Evolutionary conservation across 345 rosid genomes (phyloP), one percentile per base, ranked within the genome.

Genomic region (Abelmoschus esculentus): DNA sequence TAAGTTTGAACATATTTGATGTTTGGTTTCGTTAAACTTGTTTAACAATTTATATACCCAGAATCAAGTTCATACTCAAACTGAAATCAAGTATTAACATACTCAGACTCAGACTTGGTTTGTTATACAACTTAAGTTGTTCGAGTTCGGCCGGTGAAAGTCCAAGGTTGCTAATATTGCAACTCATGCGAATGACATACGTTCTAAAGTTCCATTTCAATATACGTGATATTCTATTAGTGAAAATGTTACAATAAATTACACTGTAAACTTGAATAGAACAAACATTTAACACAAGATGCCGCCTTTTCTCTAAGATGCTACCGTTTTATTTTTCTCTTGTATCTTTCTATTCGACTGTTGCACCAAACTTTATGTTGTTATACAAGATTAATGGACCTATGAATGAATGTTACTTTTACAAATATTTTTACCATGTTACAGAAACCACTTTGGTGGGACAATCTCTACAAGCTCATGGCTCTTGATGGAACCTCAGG

Each of bases 391-490:
- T 70, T 74, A 71, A 77, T 80, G 78, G 78, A 76, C 72, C 75
- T 69, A 78, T 71, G 72, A 66, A 76, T 75, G 72, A 65, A 73
- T 67, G 70, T 61, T 36, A 36, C 66, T 68, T 85, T 52, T 79
- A 78, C 66, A 72, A 19, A 17, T 67, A 44, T 49, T 61, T 70
- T 61, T 57, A 72, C 65, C 68, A 72, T 52, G 36, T 65, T 42
- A 58, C 17, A 70, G 59, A 68, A 70, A 54, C 60, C 13, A 11
- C 60, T 36, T 15, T 29, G 47, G 61, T 47, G 60, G 31, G 31
- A 17, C 53, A 57, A 19, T 29, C 26, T 73, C 83, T 79, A 93
- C 91, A 93, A 83, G 79, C 97, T 86, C 85, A 85, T 72, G 44
- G 89, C 96, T 81, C 90, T 87, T 0, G 83, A 71, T 11, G 93